Percentiles rank a stretch among this genome's conserved stretches.
phyloP scores from a whole-genome alignment of 441 rosid species.

The Gossypium trilobum region DNA sequence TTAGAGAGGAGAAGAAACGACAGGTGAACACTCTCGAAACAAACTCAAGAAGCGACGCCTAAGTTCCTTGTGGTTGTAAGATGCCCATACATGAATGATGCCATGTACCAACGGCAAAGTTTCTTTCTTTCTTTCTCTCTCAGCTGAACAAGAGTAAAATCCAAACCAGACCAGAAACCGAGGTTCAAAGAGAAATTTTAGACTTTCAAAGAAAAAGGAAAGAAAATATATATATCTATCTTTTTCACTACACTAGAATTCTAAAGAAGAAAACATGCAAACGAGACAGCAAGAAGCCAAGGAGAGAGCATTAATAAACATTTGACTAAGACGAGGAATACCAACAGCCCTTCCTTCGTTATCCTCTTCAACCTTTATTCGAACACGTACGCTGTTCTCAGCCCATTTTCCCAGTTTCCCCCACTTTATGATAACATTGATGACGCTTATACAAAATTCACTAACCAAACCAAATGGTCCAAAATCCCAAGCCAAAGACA shows the following conservation, averaged over 20 bases:
- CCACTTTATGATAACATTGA: conserved; percentile 25
- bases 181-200: background rate
- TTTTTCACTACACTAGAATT: background rate
- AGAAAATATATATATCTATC: background rate
- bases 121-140: background rate
- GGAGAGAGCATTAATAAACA: conserved; percentile 29
- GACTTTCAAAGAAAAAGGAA: background rate
- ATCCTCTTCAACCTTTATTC: conserved; percentile 23
- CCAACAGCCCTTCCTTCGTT: conserved; percentile 27
- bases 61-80: conserved; percentile 13
- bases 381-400: conserved; percentile 27
- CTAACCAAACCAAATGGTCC: conserved; percentile 14
- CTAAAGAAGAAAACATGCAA: background rate
- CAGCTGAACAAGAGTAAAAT: background rate
- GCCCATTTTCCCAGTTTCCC: conserved; percentile 13
- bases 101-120: background rate
- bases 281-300: conserved; percentile 14
- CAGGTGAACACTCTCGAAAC: conserved; percentile 17
- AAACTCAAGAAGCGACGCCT: conserved; percentile 4
- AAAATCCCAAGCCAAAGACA: conserved; percentile 9
- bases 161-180: background rate
- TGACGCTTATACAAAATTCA: conserved; percentile 16
- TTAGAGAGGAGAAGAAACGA: conserved; percentile 4
- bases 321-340: conserved; percentile 27
- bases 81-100: conserved; percentile 17